Percentiles rank a stretch among this genome's conserved stretches.
Conservation (phyloP, 176 grass and related monocot species). For the Thalia dealbata region DNA sequence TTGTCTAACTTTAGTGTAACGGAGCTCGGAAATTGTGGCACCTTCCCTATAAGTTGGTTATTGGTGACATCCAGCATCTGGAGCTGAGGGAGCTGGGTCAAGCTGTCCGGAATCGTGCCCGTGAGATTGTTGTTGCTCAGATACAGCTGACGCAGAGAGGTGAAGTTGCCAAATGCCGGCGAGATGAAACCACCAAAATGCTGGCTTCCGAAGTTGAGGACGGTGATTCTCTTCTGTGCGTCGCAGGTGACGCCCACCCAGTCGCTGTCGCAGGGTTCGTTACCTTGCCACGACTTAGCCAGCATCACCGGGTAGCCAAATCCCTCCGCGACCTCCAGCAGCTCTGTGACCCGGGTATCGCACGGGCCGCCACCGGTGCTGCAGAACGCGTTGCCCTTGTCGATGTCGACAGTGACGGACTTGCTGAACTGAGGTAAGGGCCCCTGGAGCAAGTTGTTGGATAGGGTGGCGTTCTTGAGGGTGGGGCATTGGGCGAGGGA, state of each 20-base stretch:
- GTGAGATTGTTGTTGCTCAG: constrained; percentile 59
- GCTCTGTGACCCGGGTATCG: constrained; percentile 28
- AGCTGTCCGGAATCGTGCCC: constrained; percentile 42
- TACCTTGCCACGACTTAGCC: constrained; percentile 43
- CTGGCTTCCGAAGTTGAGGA: constrained; percentile 44
- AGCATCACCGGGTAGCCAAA: constrained; percentile 65
- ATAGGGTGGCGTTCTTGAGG: constrained; percentile 34
- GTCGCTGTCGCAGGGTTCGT: constrained; percentile 29
- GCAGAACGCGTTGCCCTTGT: constrained; percentile 54
- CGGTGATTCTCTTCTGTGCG: constrained; percentile 18
- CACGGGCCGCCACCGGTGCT: constrained; percentile 28
- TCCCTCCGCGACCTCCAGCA: constrained; percentile 57
- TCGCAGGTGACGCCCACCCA: constrained; percentile 58
- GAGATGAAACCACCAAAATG: constrained; percentile 64
- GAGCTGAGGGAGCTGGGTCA: constrained; percentile 42
- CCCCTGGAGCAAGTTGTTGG: constrained; percentile 80
- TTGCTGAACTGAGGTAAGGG: constrained; percentile 30
- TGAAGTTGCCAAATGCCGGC: constrained; percentile 52
- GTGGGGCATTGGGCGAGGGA: constrained; percentile 30
- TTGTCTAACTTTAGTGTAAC: constrained; percentile 40
- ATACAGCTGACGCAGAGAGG: constrained; percentile 36
- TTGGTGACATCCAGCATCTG: constrained; percentile 55
- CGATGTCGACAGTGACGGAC: constrained; percentile 22
- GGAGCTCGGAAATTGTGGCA: constrained; percentile 46
- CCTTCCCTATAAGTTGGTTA: constrained; percentile 53